Evolutionary conservation across 352 stramenopile genomes (phyloP), one percentile per base, ranked within the genome.

Genomic region (Phytophthora sp.): DNA sequence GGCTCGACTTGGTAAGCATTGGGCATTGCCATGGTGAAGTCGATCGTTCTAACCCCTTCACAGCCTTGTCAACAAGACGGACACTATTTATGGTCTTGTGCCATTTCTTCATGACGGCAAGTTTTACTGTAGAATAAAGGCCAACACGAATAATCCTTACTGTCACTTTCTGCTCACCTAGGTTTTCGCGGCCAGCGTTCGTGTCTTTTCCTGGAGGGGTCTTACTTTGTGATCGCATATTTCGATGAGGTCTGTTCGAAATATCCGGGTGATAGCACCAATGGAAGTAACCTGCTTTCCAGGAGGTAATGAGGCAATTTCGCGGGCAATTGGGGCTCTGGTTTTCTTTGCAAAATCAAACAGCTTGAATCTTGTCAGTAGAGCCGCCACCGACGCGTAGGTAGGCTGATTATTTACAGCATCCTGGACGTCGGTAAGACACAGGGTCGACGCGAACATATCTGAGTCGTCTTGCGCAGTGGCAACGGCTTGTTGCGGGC

Each of bases 111-210:
- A 59, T 59, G 23, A 50, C 23, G 4, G 3, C 18, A 1, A 57
- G 21, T 4, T 20, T 57, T 57, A 13, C 5, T 26, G 50, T 46
- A 9, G 50, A 45, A n/a, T 36, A 57, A 3, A 57, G 6, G 7
- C 50, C 50, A 4, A 57, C 20, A 5, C 50, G 20, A 36, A 57
- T 46, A 7, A 57, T 36, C 36, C 47, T 35, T 3, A 57, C 50
- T 7, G 33, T 21, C 12, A 57, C 23, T 7, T 57, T 2, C 33
- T 46, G 11, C 23, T 57, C 50, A 21, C 8, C 50, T 16, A 57
- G 12, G 5, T 33, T 45, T 30, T 21, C 7, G 2, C 27, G 7
- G 16, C 29, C 29, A 41, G 45, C 46, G 18, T 41, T 13, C 7
- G 41, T 36, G 6, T 57, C 4, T 30, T 31, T 7, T 45, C 33